Evolutionary conservation across 495 filamentous ascomycete species (phyloP).

Genomic region (Cenococcum geophilum): DNA sequence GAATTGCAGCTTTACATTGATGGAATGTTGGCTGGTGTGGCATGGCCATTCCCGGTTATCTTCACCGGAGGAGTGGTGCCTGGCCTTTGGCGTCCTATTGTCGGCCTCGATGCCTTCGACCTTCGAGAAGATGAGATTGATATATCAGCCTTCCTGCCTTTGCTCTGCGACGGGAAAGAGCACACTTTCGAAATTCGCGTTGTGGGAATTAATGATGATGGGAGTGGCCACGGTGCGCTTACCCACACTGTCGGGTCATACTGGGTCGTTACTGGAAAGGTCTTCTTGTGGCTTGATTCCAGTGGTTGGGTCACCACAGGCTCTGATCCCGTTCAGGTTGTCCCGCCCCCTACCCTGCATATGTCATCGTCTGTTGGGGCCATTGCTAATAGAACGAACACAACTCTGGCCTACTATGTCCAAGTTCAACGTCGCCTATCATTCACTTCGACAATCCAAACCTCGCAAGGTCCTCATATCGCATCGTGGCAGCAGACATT

Average conservation of each 20-base stretch:
- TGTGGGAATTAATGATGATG: constrained; percentile 54
- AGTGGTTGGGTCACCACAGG: constrained; percentile 49
- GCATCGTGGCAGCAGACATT: constrained; percentile 58
- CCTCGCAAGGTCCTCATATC: constrained; percentile 38
- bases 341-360: constrained; percentile 42
- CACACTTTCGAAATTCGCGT: constrained; percentile 71
- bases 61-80: constrained; percentile 86
- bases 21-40: constrained; percentile 66
- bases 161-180: constrained; percentile 56
- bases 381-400: constrained; percentile 50
- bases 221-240: constrained; percentile 46
- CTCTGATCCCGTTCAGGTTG: constrained; percentile 32
- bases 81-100: constrained; percentile 75
- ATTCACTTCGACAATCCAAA: constrained; percentile 47
- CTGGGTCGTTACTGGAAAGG: constrained; percentile 79
- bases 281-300: constrained; percentile 66
- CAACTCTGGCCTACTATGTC: constrained; percentile 56
- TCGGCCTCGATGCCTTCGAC: constrained; percentile 80
- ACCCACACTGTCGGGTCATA: constrained; percentile 58
- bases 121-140: constrained; percentile 78
- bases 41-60: constrained; percentile 80
- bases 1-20: constrained; percentile 80
- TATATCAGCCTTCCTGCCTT: constrained; percentile 67
- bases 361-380: constrained; percentile 38
- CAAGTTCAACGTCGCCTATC: constrained; percentile 52